Conservation (phyloP, 2,329 filamentous ascomycete genomes). For the Coniochaeta sp. region DNA sequence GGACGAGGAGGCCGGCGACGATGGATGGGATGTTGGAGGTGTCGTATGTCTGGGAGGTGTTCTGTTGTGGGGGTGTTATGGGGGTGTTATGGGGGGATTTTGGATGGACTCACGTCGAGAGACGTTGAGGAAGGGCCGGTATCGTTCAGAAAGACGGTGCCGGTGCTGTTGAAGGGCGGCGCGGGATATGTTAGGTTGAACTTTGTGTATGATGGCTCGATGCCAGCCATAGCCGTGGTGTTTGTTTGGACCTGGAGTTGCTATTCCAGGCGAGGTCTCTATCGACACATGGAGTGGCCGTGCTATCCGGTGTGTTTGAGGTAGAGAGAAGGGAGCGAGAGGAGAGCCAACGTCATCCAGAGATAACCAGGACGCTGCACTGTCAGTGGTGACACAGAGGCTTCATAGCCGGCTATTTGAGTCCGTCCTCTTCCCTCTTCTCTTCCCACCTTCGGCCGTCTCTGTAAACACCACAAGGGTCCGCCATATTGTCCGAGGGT, state of each 20-base stretch:
- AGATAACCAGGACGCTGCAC: not conserved
- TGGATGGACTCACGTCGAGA: not conserved
- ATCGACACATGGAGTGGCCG: not conserved
- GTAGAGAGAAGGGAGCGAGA: not conserved
- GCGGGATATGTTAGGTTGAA: slow-evolving; percentile 15
- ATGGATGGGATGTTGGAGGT: slow-evolving; percentile 15
- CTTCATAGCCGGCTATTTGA: slow-evolving; percentile 1
- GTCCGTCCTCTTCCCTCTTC: not conserved
- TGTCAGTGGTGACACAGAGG: not conserved
- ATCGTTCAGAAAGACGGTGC: not conserved
- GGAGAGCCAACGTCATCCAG: not conserved
- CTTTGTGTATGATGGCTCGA: slow-evolving; percentile 10
- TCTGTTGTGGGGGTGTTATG: not conserved
- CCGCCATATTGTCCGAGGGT: not conserved
- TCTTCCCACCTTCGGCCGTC: not conserved
- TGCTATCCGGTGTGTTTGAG: not conserved
- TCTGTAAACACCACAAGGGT: not conserved
- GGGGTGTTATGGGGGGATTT: too few relatives aligned
- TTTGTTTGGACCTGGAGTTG: not conserved
- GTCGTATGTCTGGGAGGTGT: not conserved
- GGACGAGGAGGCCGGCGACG: slow-evolving; percentile 23
- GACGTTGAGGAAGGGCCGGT: not conserved
- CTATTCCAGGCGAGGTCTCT: not conserved
- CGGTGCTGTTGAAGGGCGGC: slow-evolving; percentile 5
- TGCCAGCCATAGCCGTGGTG: slow-evolving; percentile 4